A percentile compares a stretch with the other conserved stretches of the same genome.
phyloP scores from a whole-genome alignment of 2,329 filamentous ascomycete genomes.

The Lachnellula cervina region DNA sequence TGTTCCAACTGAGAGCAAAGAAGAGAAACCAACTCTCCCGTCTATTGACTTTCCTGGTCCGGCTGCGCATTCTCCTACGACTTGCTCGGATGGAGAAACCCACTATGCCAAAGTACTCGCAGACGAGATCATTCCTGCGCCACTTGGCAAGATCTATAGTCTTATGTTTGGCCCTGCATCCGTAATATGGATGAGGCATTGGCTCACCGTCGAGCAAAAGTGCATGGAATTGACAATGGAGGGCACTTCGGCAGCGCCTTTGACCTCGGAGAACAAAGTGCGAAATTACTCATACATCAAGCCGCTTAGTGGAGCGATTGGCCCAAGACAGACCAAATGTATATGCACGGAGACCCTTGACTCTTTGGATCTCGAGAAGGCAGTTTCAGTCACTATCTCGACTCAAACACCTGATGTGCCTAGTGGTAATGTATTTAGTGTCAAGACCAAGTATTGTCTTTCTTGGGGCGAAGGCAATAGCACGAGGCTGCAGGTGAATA shows the following conservation, averaged over 20 bases:
- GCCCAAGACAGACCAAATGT: conserved; percentile 92
- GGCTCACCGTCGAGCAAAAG: conserved; percentile 82
- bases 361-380: conserved; percentile 78
- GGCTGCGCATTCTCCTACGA: conserved; percentile 73
- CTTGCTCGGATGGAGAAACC: conserved; percentile 70
- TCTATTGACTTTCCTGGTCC: conserved; percentile 76
- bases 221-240: conserved; percentile 82
- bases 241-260: conserved; percentile 63
- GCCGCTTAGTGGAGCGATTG: conserved; percentile 76
- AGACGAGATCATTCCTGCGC: conserved; percentile 81
- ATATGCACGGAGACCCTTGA: conserved; percentile 84
- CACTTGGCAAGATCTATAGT: conserved; percentile 85
- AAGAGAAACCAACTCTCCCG: conserved; percentile 39
- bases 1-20: conserved; percentile 41
- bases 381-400: conserved; percentile 72
- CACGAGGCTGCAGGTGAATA: conserved; percentile 82
- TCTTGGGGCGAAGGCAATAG: conserved; percentile 85
- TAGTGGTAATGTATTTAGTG: conserved; percentile 83
- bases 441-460: conserved; percentile 92
- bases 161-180: conserved; percentile 82
- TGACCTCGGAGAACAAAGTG: conserved; percentile 68
- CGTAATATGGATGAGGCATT: conserved; percentile 77
- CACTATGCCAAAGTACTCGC: conserved; percentile 84
- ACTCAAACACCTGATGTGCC: conserved; percentile 95
- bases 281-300: conserved; percentile 87